phyloP scores from a whole-genome alignment of 176 grass and related monocot genomes.

The Ensete glaucum region DNA sequence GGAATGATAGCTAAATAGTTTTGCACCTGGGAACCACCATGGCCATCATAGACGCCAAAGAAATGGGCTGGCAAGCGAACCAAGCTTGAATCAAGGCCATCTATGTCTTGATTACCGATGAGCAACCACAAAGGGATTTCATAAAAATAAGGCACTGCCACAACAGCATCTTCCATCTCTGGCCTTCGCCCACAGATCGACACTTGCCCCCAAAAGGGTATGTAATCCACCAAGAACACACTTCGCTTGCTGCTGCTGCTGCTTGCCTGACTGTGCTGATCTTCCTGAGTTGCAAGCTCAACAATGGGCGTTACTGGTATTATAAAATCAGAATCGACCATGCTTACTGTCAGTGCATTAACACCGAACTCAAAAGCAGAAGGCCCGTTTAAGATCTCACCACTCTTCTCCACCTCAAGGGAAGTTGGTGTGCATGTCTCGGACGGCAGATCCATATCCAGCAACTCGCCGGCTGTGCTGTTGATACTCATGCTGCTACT shows the following conservation, averaged over 20 bases:
- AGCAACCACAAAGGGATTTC: neutral
- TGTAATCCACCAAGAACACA: neutral
- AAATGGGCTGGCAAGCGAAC: constrained; percentile 43
- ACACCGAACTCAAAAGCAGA: neutral
- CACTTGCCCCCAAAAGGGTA: neutral
- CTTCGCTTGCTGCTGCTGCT: neutral
- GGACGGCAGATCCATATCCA: neutral
- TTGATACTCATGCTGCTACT: neutral
- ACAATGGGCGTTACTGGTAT: too few species aligned
- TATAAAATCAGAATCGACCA: neutral
- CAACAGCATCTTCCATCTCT: constrained; percentile 5
- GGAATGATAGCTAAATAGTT: neutral
- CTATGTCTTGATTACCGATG: neutral
- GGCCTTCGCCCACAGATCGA: constrained; percentile 2
- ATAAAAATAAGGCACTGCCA: neutral
- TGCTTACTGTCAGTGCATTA: neutral
- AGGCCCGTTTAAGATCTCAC: neutral
- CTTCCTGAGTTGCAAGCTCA: neutral
- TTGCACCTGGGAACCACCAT: constrained; percentile 56
- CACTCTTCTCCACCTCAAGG: neutral
- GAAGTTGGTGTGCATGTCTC: neutral
- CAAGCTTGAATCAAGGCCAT: neutral
- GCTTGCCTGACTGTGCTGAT: neutral
- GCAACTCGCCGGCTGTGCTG: neutral
- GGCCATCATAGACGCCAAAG: constrained; percentile 67